Evolutionary conservation across 257 asterid species (phyloP).

Genomic region (Fraxinus excelsior): DNA sequence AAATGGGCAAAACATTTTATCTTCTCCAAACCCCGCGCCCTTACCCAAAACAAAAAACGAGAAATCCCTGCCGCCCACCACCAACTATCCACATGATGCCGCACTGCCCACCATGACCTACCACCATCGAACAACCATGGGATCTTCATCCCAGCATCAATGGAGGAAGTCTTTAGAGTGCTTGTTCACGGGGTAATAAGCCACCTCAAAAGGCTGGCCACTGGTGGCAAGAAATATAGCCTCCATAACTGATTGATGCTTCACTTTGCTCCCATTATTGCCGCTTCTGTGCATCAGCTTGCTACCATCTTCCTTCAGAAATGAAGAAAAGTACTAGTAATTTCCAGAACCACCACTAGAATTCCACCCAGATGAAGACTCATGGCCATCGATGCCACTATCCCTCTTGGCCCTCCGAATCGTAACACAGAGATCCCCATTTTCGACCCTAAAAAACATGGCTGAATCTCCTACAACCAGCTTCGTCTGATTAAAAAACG

Average conservation of each 20-base stretch:
- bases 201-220: constrained; percentile 44
- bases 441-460: constrained; percentile 43
- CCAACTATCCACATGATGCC: too few species aligned
- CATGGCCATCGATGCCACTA: constrained; percentile 19
- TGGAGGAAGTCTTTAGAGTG: constrained; percentile 48
- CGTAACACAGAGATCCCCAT: too few species aligned
- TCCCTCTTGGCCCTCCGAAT: too few species aligned
- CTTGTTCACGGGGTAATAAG: constrained; percentile 20
- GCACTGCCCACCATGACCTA: constrained; percentile 45
- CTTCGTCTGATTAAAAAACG: constrained; percentile 52
- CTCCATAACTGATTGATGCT: constrained; percentile 47
- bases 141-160: constrained; percentile 43
- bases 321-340: too few species aligned
- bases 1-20: too few species aligned
- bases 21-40: too few species aligned
- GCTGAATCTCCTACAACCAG: constrained; percentile 55
- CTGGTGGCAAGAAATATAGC: constrained; percentile 47
- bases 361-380: too few species aligned
- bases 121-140: constrained; percentile 49
- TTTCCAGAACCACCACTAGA: too few species aligned
- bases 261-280: constrained; percentile 39
- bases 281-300: not conserved
- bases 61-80: too few species aligned
- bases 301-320: constrained; percentile 36
- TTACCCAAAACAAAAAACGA: too few species aligned